Evolutionary conservation across 2,329 filamentous ascomycete genomes (phyloP), one percentile per base, ranked within the genome.

Genomic region (Monilinia fructigena): DNA sequence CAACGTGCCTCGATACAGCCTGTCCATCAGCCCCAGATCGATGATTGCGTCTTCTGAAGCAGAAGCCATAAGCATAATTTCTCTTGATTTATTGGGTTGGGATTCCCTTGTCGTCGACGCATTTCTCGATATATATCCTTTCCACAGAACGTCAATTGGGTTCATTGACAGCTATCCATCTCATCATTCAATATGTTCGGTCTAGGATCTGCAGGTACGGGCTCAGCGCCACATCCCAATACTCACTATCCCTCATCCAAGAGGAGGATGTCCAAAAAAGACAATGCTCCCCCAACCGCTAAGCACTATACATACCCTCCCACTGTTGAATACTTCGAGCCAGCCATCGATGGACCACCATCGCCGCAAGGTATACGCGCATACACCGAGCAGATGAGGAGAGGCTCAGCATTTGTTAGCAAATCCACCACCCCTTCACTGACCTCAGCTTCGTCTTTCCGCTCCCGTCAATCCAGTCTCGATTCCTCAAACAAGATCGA

Each of bases 351-450:
- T 71, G 83, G 84, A 23, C 85, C 86, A 52, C 85, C 86, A 0
- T 88, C 86, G 45, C 84, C 86, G 38, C 82, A 85, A 72, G 81
- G 81, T 68, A 81, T 87, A 71, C 82, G 85, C 70, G 83, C 83
- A 67, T 79, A 87, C 63, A 86, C 80, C 75, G 82, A 83, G 74
- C 83, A 87, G 76, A 82, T 86, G 80, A 86, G 82, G 75, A 80
- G 81, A 73, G 79, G 80, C 31, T 84, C 85, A 31, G 78, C 80
- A 64, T 75, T 76, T 68, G 81, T 82, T 14, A 82, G 79, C 71
- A 80, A 81, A 71, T 78, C 78, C 47, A 82, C 79, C 72, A 72
- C 72, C 35, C 76, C 80, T 45, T 82, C 82, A 42, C 79, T 79
- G 42, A 86, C 85, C 12, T 86, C 85, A n/a, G 83, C 84, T 7